A percentile compares a stretch with the other conserved stretches of the same genome.
Evolutionary conservation across 139 green algal species (phyloP).

Genomic region (Monoraphidium neglectum): DNA sequence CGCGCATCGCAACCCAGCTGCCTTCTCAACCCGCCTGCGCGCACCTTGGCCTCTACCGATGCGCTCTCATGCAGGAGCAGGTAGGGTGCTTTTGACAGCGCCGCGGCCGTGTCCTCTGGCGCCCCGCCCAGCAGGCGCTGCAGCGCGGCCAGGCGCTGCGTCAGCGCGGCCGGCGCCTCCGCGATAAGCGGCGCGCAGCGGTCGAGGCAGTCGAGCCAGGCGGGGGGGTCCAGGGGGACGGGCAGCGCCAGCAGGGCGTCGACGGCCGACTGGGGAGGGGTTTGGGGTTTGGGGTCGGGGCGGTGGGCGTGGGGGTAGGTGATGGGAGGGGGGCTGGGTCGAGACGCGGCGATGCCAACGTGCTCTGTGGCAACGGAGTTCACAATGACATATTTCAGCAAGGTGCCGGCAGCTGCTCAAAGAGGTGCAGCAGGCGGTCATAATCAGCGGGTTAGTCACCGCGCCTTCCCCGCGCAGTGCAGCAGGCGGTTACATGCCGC

Average conservation of each 20-base stretch:
- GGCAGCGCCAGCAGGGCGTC: not conserved
- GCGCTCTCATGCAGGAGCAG: slow-evolving; percentile 17
- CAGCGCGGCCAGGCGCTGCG: slow-evolving; percentile 3
- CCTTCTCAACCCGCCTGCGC: not conserved
- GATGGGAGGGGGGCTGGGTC: no score
- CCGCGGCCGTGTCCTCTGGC: not conserved
- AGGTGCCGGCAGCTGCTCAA: no score
- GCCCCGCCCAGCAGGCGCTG: not conserved
- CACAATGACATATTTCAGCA: no score
- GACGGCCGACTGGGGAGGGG: slow-evolving; percentile 3
- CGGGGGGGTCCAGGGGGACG: not conserved
- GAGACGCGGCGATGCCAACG: no score
- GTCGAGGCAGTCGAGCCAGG: slow-evolving; percentile 21
- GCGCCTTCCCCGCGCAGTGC: no score
- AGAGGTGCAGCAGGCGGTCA: no score
- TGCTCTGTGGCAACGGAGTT: no score
- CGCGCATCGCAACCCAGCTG: no score
- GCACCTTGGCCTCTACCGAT: slow-evolving; percentile 8
- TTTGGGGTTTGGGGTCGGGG: no score
- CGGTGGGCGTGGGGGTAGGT: no score
- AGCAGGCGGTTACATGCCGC: no score
- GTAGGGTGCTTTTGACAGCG: slow-evolving; percentile 15
- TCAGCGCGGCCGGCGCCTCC: not conserved
- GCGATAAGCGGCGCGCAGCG: slow-evolving; percentile 11
- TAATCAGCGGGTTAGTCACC: no score